These are phyloP conservation scores for Fusarium beomiforme DNA, from an alignment of 2,329 filamentous ascomycete species.

Conservation along the genomic window DNA sequence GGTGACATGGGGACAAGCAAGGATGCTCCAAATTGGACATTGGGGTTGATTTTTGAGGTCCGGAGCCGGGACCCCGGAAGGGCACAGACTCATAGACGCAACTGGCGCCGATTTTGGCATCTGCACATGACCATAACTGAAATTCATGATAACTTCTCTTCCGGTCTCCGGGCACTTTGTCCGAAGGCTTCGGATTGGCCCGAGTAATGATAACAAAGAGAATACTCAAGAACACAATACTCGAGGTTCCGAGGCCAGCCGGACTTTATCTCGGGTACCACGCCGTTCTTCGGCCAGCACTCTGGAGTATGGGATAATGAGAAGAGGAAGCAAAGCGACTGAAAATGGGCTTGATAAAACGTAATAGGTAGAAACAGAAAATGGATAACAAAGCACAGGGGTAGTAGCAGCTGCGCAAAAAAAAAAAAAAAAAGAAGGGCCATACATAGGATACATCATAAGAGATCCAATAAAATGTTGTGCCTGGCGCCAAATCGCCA, in stretches of 20 bases:
- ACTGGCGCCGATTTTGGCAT: background rate
- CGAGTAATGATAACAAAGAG: background rate
- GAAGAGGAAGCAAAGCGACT: slow-evolving; percentile 1
- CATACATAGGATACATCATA: slow-evolving; percentile 10
- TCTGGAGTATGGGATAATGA: slow-evolving; percentile 5
- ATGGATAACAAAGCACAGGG: slow-evolving; percentile 13
- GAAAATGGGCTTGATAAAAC: slow-evolving; percentile 13
- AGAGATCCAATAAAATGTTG: slow-evolving; percentile 38
- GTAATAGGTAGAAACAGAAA: slow-evolving; percentile 6
- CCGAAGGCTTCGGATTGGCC: slow-evolving; percentile 24
- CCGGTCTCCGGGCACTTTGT: slow-evolving; percentile 18
- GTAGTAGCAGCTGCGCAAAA: slow-evolving; percentile 7
- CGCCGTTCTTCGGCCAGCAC: slow-evolving; percentile 20
- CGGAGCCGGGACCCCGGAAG: slow-evolving; percentile 40
- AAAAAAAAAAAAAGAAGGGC: background rate
- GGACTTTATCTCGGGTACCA: slow-evolving; percentile 25
- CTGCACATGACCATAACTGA: slow-evolving; percentile 7
- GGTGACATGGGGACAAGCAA: slow-evolving; percentile 27
- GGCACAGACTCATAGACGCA: background rate
- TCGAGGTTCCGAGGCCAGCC: slow-evolving; percentile 22
- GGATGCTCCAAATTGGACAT: slow-evolving; percentile 29
- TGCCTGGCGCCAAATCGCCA: slow-evolving; percentile 21
- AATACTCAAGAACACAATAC: background rate
- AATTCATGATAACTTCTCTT: slow-evolving; percentile 5
- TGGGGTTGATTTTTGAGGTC: slow-evolving; percentile 19